A percentile compares a stretch with the other conserved stretches of the same genome.
These are phyloP conservation scores for Moesziomyces sp. DNA, from an alignment of 1,284 basidiomycete species.

Conservation along the genomic window DNA sequence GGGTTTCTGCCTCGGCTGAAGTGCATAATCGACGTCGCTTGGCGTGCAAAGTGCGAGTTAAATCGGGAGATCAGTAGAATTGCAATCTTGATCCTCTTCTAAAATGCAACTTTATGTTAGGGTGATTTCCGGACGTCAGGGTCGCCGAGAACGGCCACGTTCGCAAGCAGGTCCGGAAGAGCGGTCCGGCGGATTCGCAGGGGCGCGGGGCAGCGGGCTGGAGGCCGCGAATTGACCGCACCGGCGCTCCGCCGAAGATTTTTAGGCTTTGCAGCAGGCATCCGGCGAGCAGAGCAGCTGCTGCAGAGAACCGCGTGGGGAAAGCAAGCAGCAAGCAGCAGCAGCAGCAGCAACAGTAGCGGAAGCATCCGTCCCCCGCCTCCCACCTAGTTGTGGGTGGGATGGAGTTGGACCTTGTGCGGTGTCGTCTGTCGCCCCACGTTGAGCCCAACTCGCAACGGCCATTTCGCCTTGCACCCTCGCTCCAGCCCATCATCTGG, in stretches of 20 bases:
- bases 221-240: constrained; percentile 36
- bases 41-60: too few species aligned
- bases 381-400: too few species aligned
- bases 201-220: neutral
- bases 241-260: constrained; percentile 2
- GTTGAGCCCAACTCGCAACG: constrained; percentile 3
- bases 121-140: too few species aligned
- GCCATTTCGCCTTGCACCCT: constrained; percentile 1
- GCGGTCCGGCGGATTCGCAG: constrained; percentile 33
- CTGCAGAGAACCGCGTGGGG: neutral
- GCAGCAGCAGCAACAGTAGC: neutral
- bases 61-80: too few species aligned
- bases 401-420: too few species aligned
- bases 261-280: neutral
- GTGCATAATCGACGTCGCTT: too few species aligned
- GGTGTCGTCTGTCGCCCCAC: constrained; percentile 2
- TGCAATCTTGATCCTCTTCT: too few species aligned
- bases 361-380: too few species aligned
- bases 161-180: constrained; percentile 12
- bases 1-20: too few species aligned
- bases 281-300: neutral
- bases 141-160: too few species aligned
- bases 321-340: too few species aligned
- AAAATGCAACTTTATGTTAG: too few species aligned
- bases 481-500: constrained; percentile 6